Base-by-base conservation (phyloP, 495 filamentous ascomycete species). In the Lasiosphaeris hirsuta region DNA sequence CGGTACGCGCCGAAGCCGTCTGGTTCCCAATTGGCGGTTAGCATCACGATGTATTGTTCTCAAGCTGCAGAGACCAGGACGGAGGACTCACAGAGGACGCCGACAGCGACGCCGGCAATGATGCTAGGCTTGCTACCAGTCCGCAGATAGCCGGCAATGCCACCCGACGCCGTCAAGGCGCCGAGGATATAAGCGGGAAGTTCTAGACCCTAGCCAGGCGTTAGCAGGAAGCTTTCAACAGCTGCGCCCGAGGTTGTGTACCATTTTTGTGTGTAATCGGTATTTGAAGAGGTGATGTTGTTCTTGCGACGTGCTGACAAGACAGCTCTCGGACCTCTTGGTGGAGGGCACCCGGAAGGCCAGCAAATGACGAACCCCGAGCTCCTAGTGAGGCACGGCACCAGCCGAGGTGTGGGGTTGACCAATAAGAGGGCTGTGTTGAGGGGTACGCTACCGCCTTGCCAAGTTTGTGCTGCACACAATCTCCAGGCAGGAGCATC, bases 111-210 rank as follows among this genome's bases (percentile, higher is more conserved):
- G 34, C 94, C 94, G 17, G 94, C 94, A 1, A 80, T 81, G 59
- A 97, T 76, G 13, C 91, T 96, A 39, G 93, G 93, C 57, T 92
- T 69, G 19, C 92, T 96, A 56, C 89, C 85, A 0, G 91, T 94
- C 66, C 86, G 86, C 34, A 75, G 60, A 48, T 87, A 98, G 66
- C 94, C 94, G 63, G 88, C 87, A 51, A 86, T 85, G 57, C 94
- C 94, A 61, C 94, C 94, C 42, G 87, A 77, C 48, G 90, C 90
- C 58, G 91, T 96, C 33, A 98, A 79, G 63, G 83, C 78, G 51
- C 86, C 88, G 70, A 98, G 87, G 63, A 88, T 63, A 71, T 86
- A 86, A 49, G 93, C 90, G 6, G 68, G 62, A 43, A 72, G 37
- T 66, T 74, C 67, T 39, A 72, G 65, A 42, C 67, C 68, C 67